A percentile compares a stretch with the other conserved stretches of the same genome.
Conservation (phyloP, 148 eudicot genomes). For the Camellia lanceoleosa region DNA sequence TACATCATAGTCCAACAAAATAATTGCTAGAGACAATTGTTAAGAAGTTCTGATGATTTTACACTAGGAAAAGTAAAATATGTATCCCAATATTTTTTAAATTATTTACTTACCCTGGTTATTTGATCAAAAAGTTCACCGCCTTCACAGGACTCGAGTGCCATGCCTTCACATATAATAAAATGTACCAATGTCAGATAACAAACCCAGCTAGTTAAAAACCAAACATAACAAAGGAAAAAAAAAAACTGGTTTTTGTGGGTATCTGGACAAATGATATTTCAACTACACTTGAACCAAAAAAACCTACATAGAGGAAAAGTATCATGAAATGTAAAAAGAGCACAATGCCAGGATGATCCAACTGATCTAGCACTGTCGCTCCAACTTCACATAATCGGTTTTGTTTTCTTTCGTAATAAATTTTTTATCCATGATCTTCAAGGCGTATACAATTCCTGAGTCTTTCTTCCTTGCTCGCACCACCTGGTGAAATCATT, state of each 20-base stretch:
- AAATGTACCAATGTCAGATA: not conserved
- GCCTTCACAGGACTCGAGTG: constrained; percentile 98
- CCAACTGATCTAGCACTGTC: constrained; percentile 96
- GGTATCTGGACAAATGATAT: not conserved
- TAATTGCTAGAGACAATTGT: not conserved
- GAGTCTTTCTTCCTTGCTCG: constrained; percentile 92
- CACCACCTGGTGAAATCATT: constrained; percentile 60
- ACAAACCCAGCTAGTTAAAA: not conserved
- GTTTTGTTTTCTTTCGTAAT: constrained; percentile 98
- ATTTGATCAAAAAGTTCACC: constrained; percentile 99
- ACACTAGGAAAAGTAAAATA: not conserved
- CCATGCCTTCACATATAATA: constrained; percentile 70
- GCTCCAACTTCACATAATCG: constrained; percentile 91
- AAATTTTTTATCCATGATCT: constrained; percentile 98
- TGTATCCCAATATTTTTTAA: not conserved
- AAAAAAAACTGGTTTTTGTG: not conserved
- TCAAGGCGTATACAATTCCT: constrained; percentile 80
- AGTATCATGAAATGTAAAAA: constrained; percentile 94
- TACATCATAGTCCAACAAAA: not conserved
- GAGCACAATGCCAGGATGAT: constrained; percentile 91
- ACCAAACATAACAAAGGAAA: not conserved
- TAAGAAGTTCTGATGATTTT: not conserved
- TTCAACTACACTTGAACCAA: not conserved
- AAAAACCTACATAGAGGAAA: constrained; percentile 80
- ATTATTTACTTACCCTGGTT: constrained; percentile 69